Conservation (phyloP, 768 basidiomycete genomes). For the Calocera cornea region DNA sequence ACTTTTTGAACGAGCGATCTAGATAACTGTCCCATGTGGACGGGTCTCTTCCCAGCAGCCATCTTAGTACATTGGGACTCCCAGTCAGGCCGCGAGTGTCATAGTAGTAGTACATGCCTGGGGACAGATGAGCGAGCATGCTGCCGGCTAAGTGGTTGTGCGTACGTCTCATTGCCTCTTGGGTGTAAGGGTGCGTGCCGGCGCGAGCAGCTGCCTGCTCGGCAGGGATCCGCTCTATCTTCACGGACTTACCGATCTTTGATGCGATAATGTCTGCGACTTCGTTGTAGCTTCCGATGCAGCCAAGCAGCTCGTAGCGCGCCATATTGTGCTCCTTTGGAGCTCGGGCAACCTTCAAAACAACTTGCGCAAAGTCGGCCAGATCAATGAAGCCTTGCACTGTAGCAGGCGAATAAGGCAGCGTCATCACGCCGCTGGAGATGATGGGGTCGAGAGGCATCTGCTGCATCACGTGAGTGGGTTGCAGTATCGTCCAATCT, state of each 20-base stretch:
- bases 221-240: slow-evolving; percentile 15
- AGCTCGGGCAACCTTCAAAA: slow-evolving; percentile 20
- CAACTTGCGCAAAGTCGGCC: slow-evolving; percentile 21
- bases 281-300: slow-evolving; percentile 22
- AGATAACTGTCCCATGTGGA: slow-evolving; percentile 18
- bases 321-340: slow-evolving; percentile 23
- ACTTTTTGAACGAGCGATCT: neutral
- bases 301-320: slow-evolving; percentile 26
- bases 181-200: slow-evolving; percentile 15
- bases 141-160: neutral
- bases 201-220: slow-evolving; percentile 14
- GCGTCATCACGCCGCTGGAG: slow-evolving; percentile 15
- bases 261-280: slow-evolving; percentile 19
- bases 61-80: slow-evolving; percentile 23
- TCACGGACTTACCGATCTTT: slow-evolving; percentile 14
- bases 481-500: slow-evolving; percentile 27
- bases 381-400: slow-evolving; percentile 28
- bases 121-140: neutral
- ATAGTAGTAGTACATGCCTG: slow-evolving; percentile 25
- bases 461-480: slow-evolving; percentile 27
- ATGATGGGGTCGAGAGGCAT: slow-evolving; percentile 14
- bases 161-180: slow-evolving; percentile 17
- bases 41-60: slow-evolving; percentile 25
- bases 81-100: slow-evolving; percentile 25
- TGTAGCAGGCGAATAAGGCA: slow-evolving; percentile 18